Percentiles rank a stretch among this genome's conserved stretches.
Conservation (phyloP, 176 grass and related monocot species). For the Areca catechu region DNA sequence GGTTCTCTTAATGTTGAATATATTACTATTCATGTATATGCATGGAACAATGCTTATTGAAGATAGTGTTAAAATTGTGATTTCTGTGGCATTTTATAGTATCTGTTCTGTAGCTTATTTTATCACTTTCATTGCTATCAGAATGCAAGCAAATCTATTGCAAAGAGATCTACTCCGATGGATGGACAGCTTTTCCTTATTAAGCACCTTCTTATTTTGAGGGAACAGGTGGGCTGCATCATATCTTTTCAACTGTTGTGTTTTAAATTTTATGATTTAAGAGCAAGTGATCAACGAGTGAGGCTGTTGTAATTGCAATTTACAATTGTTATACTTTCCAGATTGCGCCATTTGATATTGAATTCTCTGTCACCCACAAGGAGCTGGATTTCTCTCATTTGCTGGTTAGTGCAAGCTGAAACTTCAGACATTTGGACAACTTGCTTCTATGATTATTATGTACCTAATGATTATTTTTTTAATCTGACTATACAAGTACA, state of each 20-base stretch:
- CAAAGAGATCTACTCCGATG: slow-evolving; percentile 73
- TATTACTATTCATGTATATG: not conserved
- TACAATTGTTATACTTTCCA: slow-evolving; percentile 17
- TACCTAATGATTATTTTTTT: not conserved
- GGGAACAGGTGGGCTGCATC: slow-evolving; percentile 61
- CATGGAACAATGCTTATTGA: no score
- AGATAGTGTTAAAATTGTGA: no score
- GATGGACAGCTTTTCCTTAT: slow-evolving; percentile 97
- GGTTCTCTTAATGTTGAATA: not conserved
- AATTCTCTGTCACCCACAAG: slow-evolving; percentile 92
- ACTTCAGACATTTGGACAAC: not conserved
- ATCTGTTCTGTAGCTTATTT: not conserved
- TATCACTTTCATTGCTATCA: slow-evolving; percentile 28
- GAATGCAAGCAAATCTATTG: slow-evolving; percentile 76
- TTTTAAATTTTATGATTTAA: not conserved
- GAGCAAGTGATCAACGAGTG: no score
- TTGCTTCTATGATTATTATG: not conserved
- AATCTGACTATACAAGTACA: no score
- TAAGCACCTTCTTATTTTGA: slow-evolving; percentile 92
- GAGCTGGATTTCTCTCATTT: slow-evolving; percentile 99
- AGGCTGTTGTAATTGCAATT: no score
- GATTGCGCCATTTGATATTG: slow-evolving; percentile 89
- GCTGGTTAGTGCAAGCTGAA: slow-evolving; percentile 33
- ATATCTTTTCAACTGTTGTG: slow-evolving; percentile 10
- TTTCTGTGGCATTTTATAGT: no score